Conservation (phyloP, 2,329 filamentous ascomycete genomes). For the Myriosclerotinia scirpicola region DNA sequence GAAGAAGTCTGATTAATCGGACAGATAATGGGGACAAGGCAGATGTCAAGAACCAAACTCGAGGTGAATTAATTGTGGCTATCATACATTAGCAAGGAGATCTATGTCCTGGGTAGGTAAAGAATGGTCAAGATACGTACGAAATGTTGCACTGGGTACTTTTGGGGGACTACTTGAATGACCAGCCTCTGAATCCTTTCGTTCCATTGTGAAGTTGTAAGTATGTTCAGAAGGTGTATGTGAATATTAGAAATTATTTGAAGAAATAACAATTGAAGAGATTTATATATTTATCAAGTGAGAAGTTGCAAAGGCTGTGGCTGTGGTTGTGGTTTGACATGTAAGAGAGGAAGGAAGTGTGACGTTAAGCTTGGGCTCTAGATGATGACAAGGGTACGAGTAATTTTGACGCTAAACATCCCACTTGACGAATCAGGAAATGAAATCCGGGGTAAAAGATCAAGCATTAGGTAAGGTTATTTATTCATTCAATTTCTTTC, state of each 20-base stretch:
- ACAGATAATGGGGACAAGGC: conserved; percentile 83
- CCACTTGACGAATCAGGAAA: conserved; percentile 7
- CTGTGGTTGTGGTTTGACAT: too few relatives aligned
- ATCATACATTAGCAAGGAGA: conserved; percentile 24
- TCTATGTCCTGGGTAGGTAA: background rate
- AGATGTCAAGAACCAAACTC: conserved; percentile 90
- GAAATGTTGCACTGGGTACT: conserved; percentile 37
- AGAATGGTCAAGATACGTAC: conserved; percentile 26
- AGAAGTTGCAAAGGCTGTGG: too few relatives aligned
- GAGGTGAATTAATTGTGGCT: conserved; percentile 68
- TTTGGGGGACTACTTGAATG: conserved; percentile 37
- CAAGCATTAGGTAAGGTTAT: background rate
- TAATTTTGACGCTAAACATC: conserved; percentile 11
- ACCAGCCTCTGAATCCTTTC: conserved; percentile 48
- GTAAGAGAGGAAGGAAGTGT: too few relatives aligned
- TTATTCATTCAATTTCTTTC: too few relatives aligned
- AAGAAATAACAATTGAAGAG: background rate
- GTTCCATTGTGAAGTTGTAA: conserved; percentile 37
- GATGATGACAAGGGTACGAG: background rate
- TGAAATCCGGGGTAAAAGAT: conserved; percentile 21
- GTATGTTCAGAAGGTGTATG: background rate
- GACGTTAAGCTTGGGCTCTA: too few relatives aligned
- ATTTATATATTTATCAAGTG: too few relatives aligned
- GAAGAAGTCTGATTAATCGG: conserved; percentile 74
- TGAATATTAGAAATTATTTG: background rate